Percentiles rank a stretch among this genome's conserved stretches.
Evolutionary conservation across 1,284 basidiomycete species (phyloP).

Genomic region (Austropuccinia psidii): DNA sequence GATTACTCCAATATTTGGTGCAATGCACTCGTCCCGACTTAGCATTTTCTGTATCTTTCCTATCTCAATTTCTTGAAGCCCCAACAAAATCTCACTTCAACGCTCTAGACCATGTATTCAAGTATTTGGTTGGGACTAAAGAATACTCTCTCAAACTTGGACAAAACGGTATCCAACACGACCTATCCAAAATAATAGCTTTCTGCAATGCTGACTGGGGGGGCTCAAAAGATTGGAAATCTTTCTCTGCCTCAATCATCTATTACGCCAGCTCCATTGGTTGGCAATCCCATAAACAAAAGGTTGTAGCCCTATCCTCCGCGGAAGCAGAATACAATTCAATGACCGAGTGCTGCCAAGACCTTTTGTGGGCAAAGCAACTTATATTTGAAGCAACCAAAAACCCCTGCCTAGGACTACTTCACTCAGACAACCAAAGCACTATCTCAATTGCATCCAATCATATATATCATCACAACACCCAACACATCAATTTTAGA

Average conservation of each 20-base stretch:
- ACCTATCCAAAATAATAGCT: not conserved
- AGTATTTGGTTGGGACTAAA: not conserved
- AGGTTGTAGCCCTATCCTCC: not conserved
- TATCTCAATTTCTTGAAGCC: not conserved
- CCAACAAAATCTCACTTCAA: not conserved
- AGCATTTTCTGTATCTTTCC: not conserved
- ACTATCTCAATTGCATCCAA: no score
- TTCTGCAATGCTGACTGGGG: not conserved
- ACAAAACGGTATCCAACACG: not conserved
- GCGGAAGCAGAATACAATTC: not conserved
- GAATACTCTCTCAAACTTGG: not conserved
- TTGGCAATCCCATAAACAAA: not conserved
- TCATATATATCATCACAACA: no score
- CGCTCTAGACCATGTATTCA: not conserved
- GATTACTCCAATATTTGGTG: conserved; percentile 1
- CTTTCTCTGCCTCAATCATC: not conserved
- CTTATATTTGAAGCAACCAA: no score
- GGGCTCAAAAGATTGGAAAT: not conserved
- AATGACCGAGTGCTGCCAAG: not conserved
- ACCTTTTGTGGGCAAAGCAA: not conserved
- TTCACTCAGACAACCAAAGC: no score
- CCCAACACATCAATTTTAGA: no score
- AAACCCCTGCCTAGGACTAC: no score
- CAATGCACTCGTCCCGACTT: conserved; percentile 19
- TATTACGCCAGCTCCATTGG: not conserved